Percentiles rank a stretch among this genome's conserved stretches.
These are phyloP conservation scores for Escovopsis weberi DNA, from an alignment of 2,329 filamentous ascomycete genomes.

Conservation along the genomic window DNA sequence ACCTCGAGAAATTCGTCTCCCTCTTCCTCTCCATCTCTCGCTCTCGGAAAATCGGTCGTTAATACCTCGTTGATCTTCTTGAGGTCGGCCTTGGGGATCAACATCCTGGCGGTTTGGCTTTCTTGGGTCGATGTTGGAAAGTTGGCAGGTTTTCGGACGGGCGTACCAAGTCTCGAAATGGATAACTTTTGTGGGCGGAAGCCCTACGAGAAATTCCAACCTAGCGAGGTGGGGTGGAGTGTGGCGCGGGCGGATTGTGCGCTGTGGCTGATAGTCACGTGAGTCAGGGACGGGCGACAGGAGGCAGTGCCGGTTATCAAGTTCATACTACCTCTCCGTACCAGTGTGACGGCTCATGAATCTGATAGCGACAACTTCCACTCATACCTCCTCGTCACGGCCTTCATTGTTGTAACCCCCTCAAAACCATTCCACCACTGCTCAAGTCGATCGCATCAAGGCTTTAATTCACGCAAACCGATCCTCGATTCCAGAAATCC, in stretches of 20 bases:
- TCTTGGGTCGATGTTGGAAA: constrained; percentile 36
- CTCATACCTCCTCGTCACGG: too few species aligned
- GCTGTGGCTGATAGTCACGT: constrained; percentile 19
- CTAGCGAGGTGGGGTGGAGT: constrained; percentile 20
- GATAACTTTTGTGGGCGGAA: constrained; percentile 32
- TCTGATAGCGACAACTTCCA: neutral
- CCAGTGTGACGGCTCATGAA: neutral
- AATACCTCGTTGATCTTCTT: constrained; percentile 93
- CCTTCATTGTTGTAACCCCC: too few species aligned
- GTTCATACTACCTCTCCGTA: too few species aligned
- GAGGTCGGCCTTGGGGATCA: constrained; percentile 99
- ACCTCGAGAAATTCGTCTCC: neutral
- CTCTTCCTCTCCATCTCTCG: neutral
- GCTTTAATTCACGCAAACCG: too few species aligned
- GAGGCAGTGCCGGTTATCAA: too few species aligned
- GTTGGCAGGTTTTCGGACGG: constrained; percentile 24
- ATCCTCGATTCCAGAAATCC: too few species aligned
- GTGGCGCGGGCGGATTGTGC: constrained; percentile 8
- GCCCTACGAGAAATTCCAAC: constrained; percentile 23
- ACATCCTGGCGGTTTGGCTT: constrained; percentile 52
- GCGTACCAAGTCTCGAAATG: constrained; percentile 26
- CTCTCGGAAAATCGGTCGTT: neutral
- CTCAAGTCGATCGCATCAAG: too few species aligned
- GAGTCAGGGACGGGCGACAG: constrained; percentile 11
- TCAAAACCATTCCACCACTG: too few species aligned